phyloP scores from a whole-genome alignment of 2,329 filamentous ascomycete genomes.

The Venturia pyrina region DNA sequence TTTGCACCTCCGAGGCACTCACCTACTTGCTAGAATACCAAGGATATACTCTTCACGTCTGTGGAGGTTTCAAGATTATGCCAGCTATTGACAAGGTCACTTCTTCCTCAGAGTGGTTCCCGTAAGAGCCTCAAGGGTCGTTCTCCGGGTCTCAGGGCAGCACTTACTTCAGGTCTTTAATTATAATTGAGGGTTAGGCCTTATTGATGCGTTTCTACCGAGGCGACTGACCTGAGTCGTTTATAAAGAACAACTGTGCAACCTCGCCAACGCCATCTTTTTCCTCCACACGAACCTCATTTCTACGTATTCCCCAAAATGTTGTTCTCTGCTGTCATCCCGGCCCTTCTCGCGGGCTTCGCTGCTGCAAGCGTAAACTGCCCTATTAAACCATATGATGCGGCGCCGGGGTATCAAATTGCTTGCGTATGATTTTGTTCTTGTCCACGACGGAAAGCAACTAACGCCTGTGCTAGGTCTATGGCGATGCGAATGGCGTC shows the following conservation, averaged over 20 bases:
- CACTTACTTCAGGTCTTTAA: neutral
- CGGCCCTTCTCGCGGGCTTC: neutral
- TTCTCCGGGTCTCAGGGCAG: neutral
- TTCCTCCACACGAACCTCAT: neutral
- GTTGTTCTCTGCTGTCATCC: neutral
- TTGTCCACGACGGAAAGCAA: too few relatives aligned
- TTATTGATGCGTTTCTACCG: neutral
- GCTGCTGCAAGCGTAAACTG: neutral
- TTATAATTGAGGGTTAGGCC: neutral
- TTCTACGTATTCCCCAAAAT: neutral
- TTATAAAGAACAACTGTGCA: neutral
- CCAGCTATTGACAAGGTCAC: neutral
- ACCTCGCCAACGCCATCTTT: too few relatives aligned
- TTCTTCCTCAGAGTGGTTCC: neutral
- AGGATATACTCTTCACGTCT: neutral
- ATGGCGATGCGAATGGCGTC: neutral
- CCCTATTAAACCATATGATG: slow-evolving; percentile 1
- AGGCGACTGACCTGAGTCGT: neutral
- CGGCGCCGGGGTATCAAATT: neutral
- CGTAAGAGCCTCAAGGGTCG: neutral
- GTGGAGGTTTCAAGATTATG: neutral
- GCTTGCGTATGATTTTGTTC: neutral
- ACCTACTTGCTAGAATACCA: neutral
- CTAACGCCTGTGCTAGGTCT: too few relatives aligned
- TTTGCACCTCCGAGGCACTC: neutral